phyloP scores from a whole-genome alignment of 164 flowering plant species.

The Vitis amurensis region DNA sequence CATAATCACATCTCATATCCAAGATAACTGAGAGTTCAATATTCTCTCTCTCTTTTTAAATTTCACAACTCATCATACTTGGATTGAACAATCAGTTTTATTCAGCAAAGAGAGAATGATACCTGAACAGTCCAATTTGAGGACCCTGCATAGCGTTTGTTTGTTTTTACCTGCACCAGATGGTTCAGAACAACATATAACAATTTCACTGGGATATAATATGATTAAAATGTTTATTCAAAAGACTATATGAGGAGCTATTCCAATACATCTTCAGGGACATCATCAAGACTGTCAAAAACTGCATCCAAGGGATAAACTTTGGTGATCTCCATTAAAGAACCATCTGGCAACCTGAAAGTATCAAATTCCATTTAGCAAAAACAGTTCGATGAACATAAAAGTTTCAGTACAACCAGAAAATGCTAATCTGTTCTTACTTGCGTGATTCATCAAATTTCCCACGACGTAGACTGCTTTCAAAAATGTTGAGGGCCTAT shows the following conservation, averaged over 20 bases:
- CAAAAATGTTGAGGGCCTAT: slow-evolving; percentile 60
- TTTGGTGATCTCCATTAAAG: slow-evolving; percentile 87
- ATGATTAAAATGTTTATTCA: neutral
- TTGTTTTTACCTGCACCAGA: slow-evolving; percentile 69
- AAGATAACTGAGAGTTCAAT: too few relatives aligned
- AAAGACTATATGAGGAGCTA: neutral
- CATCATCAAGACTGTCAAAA: slow-evolving; percentile 84
- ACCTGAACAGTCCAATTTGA: slow-evolving; percentile 94
- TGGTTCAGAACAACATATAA: slow-evolving; percentile 1
- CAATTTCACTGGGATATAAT: neutral
- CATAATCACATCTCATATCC: too few relatives aligned
- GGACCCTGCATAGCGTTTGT: slow-evolving; percentile 92
- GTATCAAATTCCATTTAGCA: slow-evolving; percentile 5
- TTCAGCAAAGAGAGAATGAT: neutral
- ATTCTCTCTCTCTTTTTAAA: too few relatives aligned
- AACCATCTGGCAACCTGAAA: slow-evolving; percentile 89
- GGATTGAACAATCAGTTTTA: too few relatives aligned
- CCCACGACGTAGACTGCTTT: slow-evolving; percentile 59
- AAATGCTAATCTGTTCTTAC: slow-evolving; percentile 17
- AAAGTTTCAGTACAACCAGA: neutral
- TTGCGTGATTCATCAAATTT: slow-evolving; percentile 37
- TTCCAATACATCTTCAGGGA: slow-evolving; percentile 84
- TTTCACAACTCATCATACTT: too few relatives aligned
- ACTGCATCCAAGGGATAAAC: slow-evolving; percentile 94
- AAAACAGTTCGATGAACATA: neutral